Percentiles rank a stretch among this genome's conserved stretches.
These are phyloP conservation scores for Trapa bicornis DNA, from an alignment of 345 rosid genomes.

Conservation along the genomic window DNA sequence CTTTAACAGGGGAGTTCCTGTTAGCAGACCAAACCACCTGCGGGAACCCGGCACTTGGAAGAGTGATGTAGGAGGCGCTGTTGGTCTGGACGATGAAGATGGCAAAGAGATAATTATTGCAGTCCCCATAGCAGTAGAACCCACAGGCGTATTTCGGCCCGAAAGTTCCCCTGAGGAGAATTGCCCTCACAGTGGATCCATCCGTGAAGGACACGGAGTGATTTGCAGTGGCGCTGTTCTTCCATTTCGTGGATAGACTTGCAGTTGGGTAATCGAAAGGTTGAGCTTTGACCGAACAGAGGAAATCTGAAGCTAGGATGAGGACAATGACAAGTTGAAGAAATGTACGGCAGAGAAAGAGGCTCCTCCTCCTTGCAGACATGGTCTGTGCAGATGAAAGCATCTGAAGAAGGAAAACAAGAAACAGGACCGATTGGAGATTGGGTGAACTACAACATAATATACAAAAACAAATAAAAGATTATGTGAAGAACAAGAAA, in stretches of 20 bases:
- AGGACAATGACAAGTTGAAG: background rate
- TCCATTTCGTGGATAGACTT: slow-evolving; percentile 17
- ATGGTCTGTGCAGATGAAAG: too few relatives aligned
- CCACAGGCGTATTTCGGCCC: background rate
- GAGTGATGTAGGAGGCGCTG: background rate
- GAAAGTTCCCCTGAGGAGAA: slow-evolving; percentile 14
- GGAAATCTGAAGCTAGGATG: background rate
- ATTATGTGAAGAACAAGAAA: background rate
- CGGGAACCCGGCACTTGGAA: slow-evolving; percentile 8
- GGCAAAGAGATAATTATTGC: background rate
- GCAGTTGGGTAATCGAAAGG: slow-evolving; percentile 15
- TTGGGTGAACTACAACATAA: background rate
- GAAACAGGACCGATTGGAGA: background rate
- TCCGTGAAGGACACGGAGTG: background rate
- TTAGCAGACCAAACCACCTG: slow-evolving; percentile 4
- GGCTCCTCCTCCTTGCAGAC: too few relatives aligned
- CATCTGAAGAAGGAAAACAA: too few relatives aligned
- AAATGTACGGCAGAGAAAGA: background rate
- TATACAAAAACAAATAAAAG: too few relatives aligned
- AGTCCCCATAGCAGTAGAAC: background rate
- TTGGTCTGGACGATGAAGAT: background rate
- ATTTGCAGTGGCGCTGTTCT: background rate
- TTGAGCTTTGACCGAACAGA: slow-evolving; percentile 4
- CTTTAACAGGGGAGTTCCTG: background rate
- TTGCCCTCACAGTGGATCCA: slow-evolving; percentile 12